Evolutionary conservation across 768 basidiomycete species (phyloP), one percentile per base, ranked within the genome.

Genomic region (Trametes meyenii): DNA sequence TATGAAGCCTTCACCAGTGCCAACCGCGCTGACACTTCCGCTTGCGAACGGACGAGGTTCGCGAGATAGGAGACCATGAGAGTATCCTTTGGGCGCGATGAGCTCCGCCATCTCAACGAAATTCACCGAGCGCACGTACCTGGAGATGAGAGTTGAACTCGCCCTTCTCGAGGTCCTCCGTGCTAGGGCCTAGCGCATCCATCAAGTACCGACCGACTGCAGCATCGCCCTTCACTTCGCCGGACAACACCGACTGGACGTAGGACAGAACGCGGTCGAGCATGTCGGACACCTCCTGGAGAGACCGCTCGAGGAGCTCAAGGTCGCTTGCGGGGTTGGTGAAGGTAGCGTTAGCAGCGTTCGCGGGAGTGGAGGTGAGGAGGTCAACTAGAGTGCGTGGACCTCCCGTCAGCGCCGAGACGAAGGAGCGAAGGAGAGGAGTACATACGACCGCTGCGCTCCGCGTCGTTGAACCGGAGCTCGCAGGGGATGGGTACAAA

Each of bases 41-140:
- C 90, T 78, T 98, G 96, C 58, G 93, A 87, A 67, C 94, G 86
- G 61, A 97, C 89, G 68, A 98, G 83, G 73, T 94, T 96, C 24
- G 93, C 91, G 67, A 98, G 81, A 76, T 98, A 98, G 56, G 92
- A 90, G 59, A 98, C 85, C 90, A 96, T 96, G 65, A 98, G 80
- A 24, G 89, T 92, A 71, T 98, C 96, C 86, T 94, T 76, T 42
- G 23, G 17, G 5, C 11, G 51, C 39, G 45, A 66, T 62, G 45
- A 65, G 66, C n/a, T 66, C 39, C 50, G 35, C 4, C 29, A 58
- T 67, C 63, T 19, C n/a, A 7, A 33, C 23, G 13, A 5, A 36
- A 13, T 44, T 2, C 45, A 14, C 21, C n/a, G 19, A 29, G 21
- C 7, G 2, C 24, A 54, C 76, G 50, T 64, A 87, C 88, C 84